A percentile compares a stretch with the other conserved stretches of the same genome.
Conservation (phyloP, 345 rosid species). For the Tarenaya hassleriana region DNA sequence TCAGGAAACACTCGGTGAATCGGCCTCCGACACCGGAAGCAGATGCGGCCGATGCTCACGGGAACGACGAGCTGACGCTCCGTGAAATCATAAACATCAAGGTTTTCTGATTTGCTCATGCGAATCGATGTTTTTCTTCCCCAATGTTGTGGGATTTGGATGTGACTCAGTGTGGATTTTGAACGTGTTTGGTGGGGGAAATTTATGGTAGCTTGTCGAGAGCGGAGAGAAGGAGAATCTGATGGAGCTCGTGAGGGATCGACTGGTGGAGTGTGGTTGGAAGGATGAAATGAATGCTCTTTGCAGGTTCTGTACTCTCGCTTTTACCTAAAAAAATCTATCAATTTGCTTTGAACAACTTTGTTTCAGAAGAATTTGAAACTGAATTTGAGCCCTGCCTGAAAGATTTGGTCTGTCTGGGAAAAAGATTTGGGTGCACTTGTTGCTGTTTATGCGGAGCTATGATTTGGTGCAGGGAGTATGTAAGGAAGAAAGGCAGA, state of each 20-base stretch:
- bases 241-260: constrained; percentile 69
- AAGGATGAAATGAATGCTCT: constrained; percentile 72
- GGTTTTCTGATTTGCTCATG: constrained; percentile 27
- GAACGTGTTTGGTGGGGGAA: neutral
- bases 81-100: constrained; percentile 56
- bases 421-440: constrained; percentile 4
- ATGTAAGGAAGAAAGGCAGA: constrained; percentile 66
- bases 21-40: constrained; percentile 62
- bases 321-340: constrained; percentile 5
- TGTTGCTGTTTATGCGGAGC: neutral
- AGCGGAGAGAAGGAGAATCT: constrained; percentile 66
- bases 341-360: neutral
- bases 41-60: constrained; percentile 31
- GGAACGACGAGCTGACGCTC: constrained; percentile 40
- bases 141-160: constrained; percentile 3
- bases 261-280: constrained; percentile 77
- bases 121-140: constrained; percentile 1
- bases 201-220: constrained; percentile 45
- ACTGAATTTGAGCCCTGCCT: neutral
- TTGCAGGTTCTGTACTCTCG: constrained; percentile 48
- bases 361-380: constrained; percentile 11
- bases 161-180: neutral
- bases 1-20: constrained; percentile 59
- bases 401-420: neutral
- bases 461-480: constrained; percentile 41